These are phyloP conservation scores for Colletotrichum sansevieriae DNA, from an alignment of 2,329 filamentous ascomycete genomes.

Conservation along the genomic window DNA sequence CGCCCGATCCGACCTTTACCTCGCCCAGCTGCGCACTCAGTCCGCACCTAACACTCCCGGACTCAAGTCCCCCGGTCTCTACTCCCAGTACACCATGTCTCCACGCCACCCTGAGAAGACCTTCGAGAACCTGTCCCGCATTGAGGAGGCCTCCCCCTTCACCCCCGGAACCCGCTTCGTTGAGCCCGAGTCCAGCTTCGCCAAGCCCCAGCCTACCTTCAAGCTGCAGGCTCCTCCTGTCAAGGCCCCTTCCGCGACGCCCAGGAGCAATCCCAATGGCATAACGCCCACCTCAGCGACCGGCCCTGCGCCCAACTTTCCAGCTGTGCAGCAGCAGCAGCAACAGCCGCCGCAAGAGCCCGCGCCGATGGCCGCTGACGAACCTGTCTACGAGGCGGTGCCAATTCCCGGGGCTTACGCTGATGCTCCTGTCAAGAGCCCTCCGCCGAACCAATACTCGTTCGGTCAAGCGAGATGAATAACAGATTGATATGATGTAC, in stretches of 20 bases:
- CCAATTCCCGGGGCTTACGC: slow-evolving; percentile 90
- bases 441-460: slow-evolving; percentile 58
- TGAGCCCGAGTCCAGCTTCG: slow-evolving; percentile 74
- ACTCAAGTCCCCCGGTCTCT: slow-evolving; percentile 74
- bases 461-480: slow-evolving; percentile 55
- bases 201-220: slow-evolving; percentile 71
- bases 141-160: slow-evolving; percentile 59
- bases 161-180: slow-evolving; percentile 68
- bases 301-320: slow-evolving; percentile 52
- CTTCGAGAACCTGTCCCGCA: slow-evolving; percentile 65
- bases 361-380: slow-evolving; percentile 79
- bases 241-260: slow-evolving; percentile 83
- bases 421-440: slow-evolving; percentile 66
- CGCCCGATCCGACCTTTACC: slow-evolving; percentile 94
- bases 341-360: slow-evolving; percentile 65
- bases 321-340: slow-evolving; percentile 57
- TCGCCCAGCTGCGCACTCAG: slow-evolving; percentile 85
- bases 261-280: slow-evolving; percentile 72
- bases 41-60: slow-evolving; percentile 96
- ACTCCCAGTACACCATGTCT: slow-evolving; percentile 56
- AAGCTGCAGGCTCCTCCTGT: slow-evolving; percentile 87
- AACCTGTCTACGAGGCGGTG: slow-evolving; percentile 86
- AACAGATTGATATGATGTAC: slow-evolving; percentile 30
- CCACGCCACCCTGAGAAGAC: slow-evolving; percentile 57
- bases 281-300: slow-evolving; percentile 67